phyloP scores from a whole-genome alignment of 306 rosid species.

The Vigna hirtella region DNA sequence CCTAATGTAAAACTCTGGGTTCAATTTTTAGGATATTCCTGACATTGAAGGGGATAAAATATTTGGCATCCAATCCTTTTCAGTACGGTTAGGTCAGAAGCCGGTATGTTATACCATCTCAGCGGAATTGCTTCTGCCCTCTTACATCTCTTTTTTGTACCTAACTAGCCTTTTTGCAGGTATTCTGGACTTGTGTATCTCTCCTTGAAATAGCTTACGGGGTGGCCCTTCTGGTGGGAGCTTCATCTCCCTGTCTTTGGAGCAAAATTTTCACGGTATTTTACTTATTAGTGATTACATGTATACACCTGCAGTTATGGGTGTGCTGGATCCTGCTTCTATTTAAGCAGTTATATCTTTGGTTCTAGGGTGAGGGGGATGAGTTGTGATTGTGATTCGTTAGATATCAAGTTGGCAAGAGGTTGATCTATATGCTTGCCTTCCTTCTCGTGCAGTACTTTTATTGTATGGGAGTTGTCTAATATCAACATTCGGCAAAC shows the following conservation, averaged over 20 bases:
- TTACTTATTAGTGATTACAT: slow-evolving; percentile 20
- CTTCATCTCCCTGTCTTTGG: slow-evolving; percentile 72
- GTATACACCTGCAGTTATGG: neutral
- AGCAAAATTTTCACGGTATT: slow-evolving; percentile 84
- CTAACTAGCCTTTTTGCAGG: slow-evolving; percentile 62
- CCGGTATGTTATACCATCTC: slow-evolving; percentile 57
- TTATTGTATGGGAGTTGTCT: slow-evolving; percentile 4
- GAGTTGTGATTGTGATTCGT: slow-evolving; percentile 1
- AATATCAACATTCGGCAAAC: slow-evolving; percentile 11
- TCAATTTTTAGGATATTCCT: slow-evolving; percentile 82
- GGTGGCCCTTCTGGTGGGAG: slow-evolving; percentile 77
- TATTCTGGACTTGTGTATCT: slow-evolving; percentile 87
- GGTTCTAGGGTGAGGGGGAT: neutral
- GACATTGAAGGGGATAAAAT: slow-evolving; percentile 94
- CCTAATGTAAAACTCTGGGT: slow-evolving; percentile 31
- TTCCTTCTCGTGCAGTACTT: slow-evolving; percentile 20
- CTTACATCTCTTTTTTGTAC: slow-evolving; percentile 4
- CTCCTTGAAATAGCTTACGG: slow-evolving; percentile 90
- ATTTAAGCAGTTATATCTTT: neutral
- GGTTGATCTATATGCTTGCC: slow-evolving; percentile 2
- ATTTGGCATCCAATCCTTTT: slow-evolving; percentile 83
- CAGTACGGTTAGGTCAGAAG: slow-evolving; percentile 88
- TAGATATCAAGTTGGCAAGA: slow-evolving; percentile 18
- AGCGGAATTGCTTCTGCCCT: slow-evolving; percentile 25
- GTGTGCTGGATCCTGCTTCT: slow-evolving; percentile 9